Evolutionary conservation across 305 asterid genomes (phyloP).

Genomic region (Salvia sclarea): DNA sequence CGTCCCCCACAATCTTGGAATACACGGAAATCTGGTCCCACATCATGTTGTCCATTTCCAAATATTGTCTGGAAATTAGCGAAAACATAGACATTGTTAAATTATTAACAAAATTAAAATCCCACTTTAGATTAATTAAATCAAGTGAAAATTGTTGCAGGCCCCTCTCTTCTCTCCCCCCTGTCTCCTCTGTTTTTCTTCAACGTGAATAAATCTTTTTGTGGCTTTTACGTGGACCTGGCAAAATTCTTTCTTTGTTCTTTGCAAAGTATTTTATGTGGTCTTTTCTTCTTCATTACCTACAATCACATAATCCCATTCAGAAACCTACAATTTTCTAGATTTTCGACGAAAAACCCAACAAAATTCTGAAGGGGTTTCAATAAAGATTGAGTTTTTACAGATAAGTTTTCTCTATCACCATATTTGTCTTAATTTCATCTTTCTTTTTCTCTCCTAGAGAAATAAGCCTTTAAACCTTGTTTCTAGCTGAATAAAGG

Average conservation of each 20-base stretch:
- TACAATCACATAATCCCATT: constrained; percentile 38
- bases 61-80: not conserved
- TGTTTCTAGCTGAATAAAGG: constrained; percentile 46
- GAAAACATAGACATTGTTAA: not conserved
- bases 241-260: constrained; percentile 34
- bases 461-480: constrained; percentile 29
- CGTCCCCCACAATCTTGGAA: constrained; percentile 56
- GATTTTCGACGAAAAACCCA: constrained; percentile 38
- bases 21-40: constrained; percentile 49
- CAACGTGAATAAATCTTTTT: constrained; percentile 27
- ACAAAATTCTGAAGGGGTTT: constrained; percentile 38
- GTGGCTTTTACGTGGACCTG: constrained; percentile 54
- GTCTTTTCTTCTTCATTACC: constrained; percentile 36
- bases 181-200: too few species aligned
- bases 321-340: constrained; percentile 36
- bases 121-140: constrained; percentile 16
- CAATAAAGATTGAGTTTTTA: constrained; percentile 44
- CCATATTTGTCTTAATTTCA: constrained; percentile 18
- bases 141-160: constrained; percentile 19
- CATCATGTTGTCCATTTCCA: constrained; percentile 27
- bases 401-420: constrained; percentile 40
- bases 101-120: not conserved
- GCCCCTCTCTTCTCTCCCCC: constrained; percentile 3
- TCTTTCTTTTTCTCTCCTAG: constrained; percentile 19
- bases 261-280: constrained; percentile 30